Conservation (phyloP, 352 stramenopile genomes). For the Globisporangium abappressorium region DNA sequence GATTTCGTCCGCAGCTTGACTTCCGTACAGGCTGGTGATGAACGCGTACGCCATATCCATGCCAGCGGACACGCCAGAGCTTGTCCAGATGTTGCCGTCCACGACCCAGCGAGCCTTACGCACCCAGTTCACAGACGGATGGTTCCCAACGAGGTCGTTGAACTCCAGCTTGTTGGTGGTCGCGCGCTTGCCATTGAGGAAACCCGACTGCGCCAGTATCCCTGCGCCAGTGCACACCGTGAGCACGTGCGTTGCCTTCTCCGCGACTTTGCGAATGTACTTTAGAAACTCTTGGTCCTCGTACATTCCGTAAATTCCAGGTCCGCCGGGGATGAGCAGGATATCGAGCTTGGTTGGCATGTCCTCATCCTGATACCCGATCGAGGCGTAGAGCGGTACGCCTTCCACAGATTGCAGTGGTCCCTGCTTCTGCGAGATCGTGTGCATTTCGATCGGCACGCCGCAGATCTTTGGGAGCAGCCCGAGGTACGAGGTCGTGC, state of each 20-base stretch:
- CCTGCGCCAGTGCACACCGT: conserved; percentile 55
- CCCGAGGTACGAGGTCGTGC: conserved; percentile 46
- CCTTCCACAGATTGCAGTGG: conserved; percentile 5
- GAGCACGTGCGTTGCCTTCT: conserved; percentile 35
- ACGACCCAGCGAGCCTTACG: conserved; percentile 57
- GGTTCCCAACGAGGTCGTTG: conserved; percentile 25
- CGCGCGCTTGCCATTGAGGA: conserved; percentile 39
- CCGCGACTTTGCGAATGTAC: conserved; percentile 32
- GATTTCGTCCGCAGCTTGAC: neutral
- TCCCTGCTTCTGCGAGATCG: neutral
- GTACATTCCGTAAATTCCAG: conserved; percentile 27
- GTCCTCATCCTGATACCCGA: conserved; percentile 20
- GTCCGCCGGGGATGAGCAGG: conserved; percentile 40
- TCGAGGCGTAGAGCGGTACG: conserved; percentile 35
- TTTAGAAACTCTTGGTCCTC: conserved; percentile 36
- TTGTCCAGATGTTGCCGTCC: conserved; percentile 15
- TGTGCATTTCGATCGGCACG: conserved; percentile 32
- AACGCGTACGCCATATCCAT: too few species aligned
- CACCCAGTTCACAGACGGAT: conserved; percentile 47
- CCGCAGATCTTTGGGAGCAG: conserved; percentile 31
- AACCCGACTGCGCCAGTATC: conserved; percentile 39
- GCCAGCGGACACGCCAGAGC: too few species aligned
- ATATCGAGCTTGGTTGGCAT: conserved; percentile 35
- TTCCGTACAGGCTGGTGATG: too few species aligned
- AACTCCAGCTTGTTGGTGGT: conserved; percentile 72